Evolutionary conservation across 2,329 filamentous ascomycete genomes (phyloP).

Genomic region (Cladosporium velox): DNA sequence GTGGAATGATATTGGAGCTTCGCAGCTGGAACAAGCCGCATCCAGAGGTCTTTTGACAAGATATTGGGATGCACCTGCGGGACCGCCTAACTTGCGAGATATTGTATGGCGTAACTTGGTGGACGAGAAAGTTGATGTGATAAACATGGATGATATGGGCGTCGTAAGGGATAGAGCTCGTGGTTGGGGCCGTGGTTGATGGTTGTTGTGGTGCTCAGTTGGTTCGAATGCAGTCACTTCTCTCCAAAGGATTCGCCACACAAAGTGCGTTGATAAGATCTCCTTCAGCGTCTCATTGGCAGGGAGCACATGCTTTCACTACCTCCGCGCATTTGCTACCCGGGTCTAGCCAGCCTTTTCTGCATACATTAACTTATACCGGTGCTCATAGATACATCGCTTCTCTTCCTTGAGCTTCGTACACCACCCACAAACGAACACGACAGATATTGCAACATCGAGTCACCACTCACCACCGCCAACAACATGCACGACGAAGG

Average conservation of each 20-base stretch:
- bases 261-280: background rate
- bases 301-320: background rate
- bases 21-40: slow-evolving; percentile 1
- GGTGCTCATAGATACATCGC: too few relatives aligned
- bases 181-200: slow-evolving; percentile 2
- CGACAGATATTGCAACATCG: background rate
- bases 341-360: too few relatives aligned
- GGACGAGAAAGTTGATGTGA: slow-evolving; percentile 59
- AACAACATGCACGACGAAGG: background rate
- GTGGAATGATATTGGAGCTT: background rate
- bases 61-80: slow-evolving; percentile 63
- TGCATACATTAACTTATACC: too few relatives aligned
- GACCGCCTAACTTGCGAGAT: slow-evolving; percentile 59
- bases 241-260: background rate
- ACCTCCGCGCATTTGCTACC: background rate
- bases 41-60: slow-evolving; percentile 56
- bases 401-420: background rate
- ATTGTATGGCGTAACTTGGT: slow-evolving; percentile 59
- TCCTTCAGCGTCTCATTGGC: background rate
- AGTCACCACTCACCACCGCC: background rate
- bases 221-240: background rate
- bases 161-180: slow-evolving; percentile 36
- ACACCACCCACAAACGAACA: background rate
- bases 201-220: background rate
- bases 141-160: slow-evolving; percentile 64